Evolutionary conservation across 257 asterid genomes (phyloP).

Genomic region (Solanum gracilifrons): DNA sequence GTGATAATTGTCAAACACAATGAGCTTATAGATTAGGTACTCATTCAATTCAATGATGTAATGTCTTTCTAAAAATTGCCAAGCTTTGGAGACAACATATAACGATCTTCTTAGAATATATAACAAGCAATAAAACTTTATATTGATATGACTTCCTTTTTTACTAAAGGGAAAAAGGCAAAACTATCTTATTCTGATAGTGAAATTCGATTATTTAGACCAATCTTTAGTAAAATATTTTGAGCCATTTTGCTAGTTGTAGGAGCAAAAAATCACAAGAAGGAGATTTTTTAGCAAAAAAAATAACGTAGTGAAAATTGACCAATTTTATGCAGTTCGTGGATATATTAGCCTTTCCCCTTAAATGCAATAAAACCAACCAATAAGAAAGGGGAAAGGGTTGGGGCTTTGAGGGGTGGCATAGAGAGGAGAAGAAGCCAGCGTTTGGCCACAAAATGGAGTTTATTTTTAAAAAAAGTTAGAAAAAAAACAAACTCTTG

Average conservation of each 20-base stretch:
- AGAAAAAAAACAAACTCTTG: neutral
- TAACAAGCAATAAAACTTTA: neutral
- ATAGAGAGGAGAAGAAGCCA: neutral
- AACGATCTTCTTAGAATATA: neutral
- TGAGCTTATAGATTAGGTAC: neutral
- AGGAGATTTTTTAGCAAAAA: neutral
- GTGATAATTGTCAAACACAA: neutral
- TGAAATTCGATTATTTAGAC: neutral
- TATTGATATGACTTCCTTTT: neutral
- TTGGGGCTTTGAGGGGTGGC: neutral
- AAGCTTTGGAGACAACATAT: neutral
- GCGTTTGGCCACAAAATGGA: neutral
- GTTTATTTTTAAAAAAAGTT: neutral
- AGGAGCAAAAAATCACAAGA: neutral
- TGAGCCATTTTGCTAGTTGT: neutral
- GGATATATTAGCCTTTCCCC: neutral
- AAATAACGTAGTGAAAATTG: neutral
- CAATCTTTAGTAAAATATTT: neutral
- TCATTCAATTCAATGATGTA: neutral
- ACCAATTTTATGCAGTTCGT: neutral
- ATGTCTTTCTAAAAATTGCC: neutral
- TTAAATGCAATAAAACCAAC: neutral
- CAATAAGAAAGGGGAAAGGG: neutral
- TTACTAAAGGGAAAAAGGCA: neutral
- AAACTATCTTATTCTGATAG: neutral